Evolutionary conservation across 78 protist species (phyloP).

Genomic region (Planoprotostelium fungivorum): DNA sequence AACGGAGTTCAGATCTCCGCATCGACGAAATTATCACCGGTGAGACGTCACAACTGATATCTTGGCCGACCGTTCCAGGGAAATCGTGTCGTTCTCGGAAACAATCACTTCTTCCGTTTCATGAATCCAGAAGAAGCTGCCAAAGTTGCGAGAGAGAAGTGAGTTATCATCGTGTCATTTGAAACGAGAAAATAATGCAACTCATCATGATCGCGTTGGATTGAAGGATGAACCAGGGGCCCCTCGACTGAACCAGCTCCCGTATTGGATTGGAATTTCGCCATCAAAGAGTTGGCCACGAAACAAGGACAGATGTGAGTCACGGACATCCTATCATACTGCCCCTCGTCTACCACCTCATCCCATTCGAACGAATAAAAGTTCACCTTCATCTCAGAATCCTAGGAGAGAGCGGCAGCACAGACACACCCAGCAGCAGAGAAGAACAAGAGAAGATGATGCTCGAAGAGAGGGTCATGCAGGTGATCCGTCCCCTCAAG

Average conservation of each 20-base stretch:
- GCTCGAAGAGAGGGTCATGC: not conserved
- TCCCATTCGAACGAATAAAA: conserved; percentile 31
- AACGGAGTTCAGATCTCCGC: conserved; percentile 32
- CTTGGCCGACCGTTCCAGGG: not conserved
- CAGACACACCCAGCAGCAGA: conserved; percentile 24
- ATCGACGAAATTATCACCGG: conserved; percentile 35
- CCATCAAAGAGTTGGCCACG: conserved; percentile 52
- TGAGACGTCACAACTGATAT: not conserved
- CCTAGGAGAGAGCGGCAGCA: conserved; percentile 34
- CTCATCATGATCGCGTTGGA: not conserved
- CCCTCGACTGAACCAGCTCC: conserved; percentile 8
- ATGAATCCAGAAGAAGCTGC: conserved; percentile 64
- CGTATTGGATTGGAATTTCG: conserved; percentile 53
- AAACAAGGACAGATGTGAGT: conserved; percentile 34
- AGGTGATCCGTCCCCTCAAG: not conserved
- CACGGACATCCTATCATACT: not conserved
- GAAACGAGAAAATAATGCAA: not conserved
- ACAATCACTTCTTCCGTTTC: conserved; percentile 65
- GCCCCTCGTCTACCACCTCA: not conserved
- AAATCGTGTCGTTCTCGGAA: conserved; percentile 59
- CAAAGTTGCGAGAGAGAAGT: conserved; percentile 45
- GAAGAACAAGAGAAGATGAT: conserved; percentile 15
- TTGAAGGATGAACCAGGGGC: not conserved
- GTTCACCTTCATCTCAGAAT: conserved; percentile 20
- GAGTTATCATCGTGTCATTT: not conserved